Evolutionary conservation across 192 early-diverging fungal genomes (phyloP).

Genomic region (Dissophora globulifera): DNA sequence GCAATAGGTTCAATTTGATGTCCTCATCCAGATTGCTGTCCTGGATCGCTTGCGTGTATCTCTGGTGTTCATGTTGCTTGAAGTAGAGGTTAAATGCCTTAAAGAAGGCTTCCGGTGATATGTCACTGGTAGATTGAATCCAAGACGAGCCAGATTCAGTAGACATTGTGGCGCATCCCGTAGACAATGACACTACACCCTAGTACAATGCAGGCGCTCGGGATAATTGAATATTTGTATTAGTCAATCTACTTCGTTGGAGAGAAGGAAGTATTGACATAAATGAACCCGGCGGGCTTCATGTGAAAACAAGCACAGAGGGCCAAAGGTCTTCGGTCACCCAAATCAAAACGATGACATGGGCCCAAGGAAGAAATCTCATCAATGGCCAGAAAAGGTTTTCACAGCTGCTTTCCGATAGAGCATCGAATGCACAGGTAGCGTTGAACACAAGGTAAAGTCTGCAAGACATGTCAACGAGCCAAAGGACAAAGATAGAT

Average conservation of each 20-base stretch:
- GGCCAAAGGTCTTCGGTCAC: slow-evolving; percentile 16
- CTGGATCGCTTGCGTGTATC: not conserved
- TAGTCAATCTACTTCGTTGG: slow-evolving; percentile 8
- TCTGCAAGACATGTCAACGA: slow-evolving; percentile 16
- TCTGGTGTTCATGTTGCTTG: not conserved
- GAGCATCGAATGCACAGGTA: slow-evolving; percentile 15
- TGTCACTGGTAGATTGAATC: not conserved
- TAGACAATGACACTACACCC: no score
- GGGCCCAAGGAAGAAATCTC: slow-evolving; percentile 16
- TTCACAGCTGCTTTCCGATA: slow-evolving; percentile 18
- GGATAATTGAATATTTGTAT: slow-evolving; percentile 1
- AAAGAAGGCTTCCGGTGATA: not conserved
- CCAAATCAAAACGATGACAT: not conserved
- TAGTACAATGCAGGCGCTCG: no score
- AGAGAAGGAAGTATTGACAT: not conserved
- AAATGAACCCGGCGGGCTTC: slow-evolving; percentile 5
- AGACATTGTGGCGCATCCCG: slow-evolving; percentile 3
- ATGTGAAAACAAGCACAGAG: slow-evolving; percentile 18
- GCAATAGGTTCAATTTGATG: not conserved
- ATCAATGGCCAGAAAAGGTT: slow-evolving; percentile 23
- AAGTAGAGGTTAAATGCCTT: not conserved
- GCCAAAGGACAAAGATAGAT: no score
- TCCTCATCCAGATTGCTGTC: slow-evolving; percentile 1
- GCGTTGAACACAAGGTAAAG: slow-evolving; percentile 9
- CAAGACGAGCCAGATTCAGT: not conserved